Evolutionary conservation across 1,284 basidiomycete species (phyloP).

Genomic region (Cryptococcus neoformans): DNA sequence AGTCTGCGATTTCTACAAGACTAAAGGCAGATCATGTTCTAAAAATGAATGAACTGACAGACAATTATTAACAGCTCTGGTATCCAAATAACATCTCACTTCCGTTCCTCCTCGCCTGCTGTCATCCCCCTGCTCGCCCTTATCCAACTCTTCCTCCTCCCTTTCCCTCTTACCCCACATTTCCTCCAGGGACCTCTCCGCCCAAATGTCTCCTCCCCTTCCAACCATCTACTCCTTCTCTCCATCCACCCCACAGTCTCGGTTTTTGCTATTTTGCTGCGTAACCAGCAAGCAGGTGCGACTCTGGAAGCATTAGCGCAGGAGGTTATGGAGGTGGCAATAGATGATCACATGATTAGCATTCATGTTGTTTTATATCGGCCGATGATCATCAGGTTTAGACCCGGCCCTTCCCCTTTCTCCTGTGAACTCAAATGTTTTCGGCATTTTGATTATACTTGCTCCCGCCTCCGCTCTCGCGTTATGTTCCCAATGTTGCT

Average conservation of each 20-base stretch:
- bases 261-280: conserved; percentile 6
- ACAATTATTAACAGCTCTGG: conserved; percentile 7
- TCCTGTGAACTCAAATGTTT: too few species aligned
- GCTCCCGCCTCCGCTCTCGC: too few species aligned
- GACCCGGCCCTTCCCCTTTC: too few species aligned
- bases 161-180: conserved; percentile 30
- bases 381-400: too few species aligned
- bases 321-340: conserved; percentile 20
- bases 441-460: too few species aligned
- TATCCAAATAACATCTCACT: conserved; percentile 11
- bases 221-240: conserved; percentile 26
- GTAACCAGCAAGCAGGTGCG: not conserved
- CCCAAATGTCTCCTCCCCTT: conserved; percentile 9
- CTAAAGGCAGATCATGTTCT: too few species aligned
- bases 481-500: too few species aligned
- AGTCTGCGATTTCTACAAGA: too few species aligned
- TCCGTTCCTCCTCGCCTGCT: conserved; percentile 4
- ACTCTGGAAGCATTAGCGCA: not conserved
- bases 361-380: too few species aligned
- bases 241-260: conserved; percentile 10
- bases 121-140: conserved; percentile 12
- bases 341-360: too few species aligned
- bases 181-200: conserved; percentile 17
- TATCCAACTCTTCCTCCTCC: conserved; percentile 29
- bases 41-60: not conserved